Conservation (phyloP, 768 basidiomycete species). For the Boletus tylopilopsis region DNA sequence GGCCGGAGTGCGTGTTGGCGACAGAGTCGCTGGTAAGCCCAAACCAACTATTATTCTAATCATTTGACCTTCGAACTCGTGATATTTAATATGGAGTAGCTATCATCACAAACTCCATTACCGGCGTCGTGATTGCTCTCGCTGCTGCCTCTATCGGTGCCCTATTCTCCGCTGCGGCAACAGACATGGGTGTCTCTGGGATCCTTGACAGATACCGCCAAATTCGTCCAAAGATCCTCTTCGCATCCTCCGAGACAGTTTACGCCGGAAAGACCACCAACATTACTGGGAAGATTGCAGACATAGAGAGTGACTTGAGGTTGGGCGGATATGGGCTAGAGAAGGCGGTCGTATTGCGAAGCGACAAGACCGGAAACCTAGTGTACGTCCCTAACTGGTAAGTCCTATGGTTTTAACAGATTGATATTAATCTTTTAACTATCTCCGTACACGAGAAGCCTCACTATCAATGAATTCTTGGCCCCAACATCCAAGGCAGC, state of each 20-base stretch:
- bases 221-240: conserved; percentile 68
- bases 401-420: not conserved
- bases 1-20: conserved; percentile 56
- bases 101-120: conserved; percentile 60
- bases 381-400: conserved; percentile 29
- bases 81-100: no score
- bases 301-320: conserved; percentile 49
- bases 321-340: conserved; percentile 42
- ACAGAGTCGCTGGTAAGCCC: conserved; percentile 63
- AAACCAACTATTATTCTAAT: not conserved
- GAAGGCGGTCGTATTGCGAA: conserved; percentile 55
- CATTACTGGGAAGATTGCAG: conserved; percentile 50
- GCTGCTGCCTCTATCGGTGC: conserved; percentile 65
- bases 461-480: conserved; percentile 51
- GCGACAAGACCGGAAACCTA: conserved; percentile 42
- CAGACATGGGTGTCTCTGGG: conserved; percentile 64
- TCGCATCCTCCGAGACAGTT: conserved; percentile 61
- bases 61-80: no score
- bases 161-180: conserved; percentile 67
- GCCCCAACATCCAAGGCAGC: conserved; percentile 35
- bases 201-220: conserved; percentile 65
- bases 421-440: not conserved
- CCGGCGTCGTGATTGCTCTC: conserved; percentile 57
- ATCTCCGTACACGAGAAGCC: conserved; percentile 3
- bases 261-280: conserved; percentile 61